A percentile compares a stretch with the other conserved stretches of the same genome.
Evolutionary conservation across 2,329 filamentous ascomycete species (phyloP).

Genomic region (Trichophyton equinum): DNA sequence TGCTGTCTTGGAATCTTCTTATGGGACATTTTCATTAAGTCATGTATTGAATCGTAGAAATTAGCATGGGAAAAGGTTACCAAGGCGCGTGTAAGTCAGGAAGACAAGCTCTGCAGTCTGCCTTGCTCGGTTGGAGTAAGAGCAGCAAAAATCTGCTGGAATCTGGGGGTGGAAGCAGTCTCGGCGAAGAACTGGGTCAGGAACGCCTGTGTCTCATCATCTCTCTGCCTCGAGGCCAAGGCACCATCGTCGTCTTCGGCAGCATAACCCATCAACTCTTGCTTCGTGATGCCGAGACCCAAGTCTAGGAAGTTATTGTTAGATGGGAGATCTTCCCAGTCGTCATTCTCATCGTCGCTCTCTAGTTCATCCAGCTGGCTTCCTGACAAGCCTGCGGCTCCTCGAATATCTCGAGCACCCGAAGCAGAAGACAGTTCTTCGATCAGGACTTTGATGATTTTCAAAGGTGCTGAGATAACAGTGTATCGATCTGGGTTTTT

Average conservation of each 20-base stretch:
- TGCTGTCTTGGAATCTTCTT: background rate
- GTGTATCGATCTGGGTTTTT: conserved; percentile 85
- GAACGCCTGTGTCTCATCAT: conserved; percentile 84
- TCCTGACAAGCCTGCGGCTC: conserved; percentile 45
- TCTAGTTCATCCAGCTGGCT: conserved; percentile 47
- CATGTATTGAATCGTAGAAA: background rate
- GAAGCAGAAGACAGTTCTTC: conserved; percentile 79
- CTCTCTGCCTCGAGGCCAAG: conserved; percentile 49
- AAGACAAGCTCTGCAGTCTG: conserved; percentile 22
- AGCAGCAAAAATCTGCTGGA: conserved; percentile 43
- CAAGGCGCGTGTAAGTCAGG: background rate
- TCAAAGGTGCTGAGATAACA: conserved; percentile 72
- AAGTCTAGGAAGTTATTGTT: conserved; percentile 58
- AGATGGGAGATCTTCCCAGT: conserved; percentile 79
- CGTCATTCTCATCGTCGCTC: conserved; percentile 62
- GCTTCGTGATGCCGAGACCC: conserved; percentile 53
- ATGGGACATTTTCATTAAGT: background rate
- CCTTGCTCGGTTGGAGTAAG: conserved; percentile 41
- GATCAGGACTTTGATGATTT: conserved; percentile 91
- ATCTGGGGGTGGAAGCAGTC: conserved; percentile 41
- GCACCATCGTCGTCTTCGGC: conserved; percentile 42
- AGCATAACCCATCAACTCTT: conserved; percentile 68
- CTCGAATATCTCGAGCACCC: conserved; percentile 42
- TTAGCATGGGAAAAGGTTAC: background rate
- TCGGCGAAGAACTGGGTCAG: conserved; percentile 66